Evolutionary conservation across 1,284 basidiomycete species (phyloP), one percentile per base, ranked within the genome.

Genomic region (Pulchroboletus neoregius): DNA sequence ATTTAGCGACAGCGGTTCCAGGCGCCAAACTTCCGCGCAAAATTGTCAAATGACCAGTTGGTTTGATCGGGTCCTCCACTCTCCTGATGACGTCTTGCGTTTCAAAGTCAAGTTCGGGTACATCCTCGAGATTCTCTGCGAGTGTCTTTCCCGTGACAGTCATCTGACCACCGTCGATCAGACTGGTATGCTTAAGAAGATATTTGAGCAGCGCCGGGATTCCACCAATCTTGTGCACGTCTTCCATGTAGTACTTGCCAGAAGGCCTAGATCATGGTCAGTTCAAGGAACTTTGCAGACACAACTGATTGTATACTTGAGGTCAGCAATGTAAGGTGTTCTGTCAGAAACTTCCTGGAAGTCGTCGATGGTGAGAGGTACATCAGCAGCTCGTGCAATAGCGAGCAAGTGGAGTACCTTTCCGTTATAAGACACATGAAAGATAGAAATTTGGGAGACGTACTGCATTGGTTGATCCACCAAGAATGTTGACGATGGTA

Each of bases 241-340:
- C 94, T 71, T 97, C 92, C 94, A 98, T 97, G 60, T 91, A 87
- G 69, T 94, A 97, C 72, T 87, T 87, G 22, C 94, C 94, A 23
- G 89, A 92, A 6, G 94, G 94, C 67, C 85, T 87, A 2, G 34
- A 22, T n/a, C 32, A 15, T 28, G 24, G 39, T 50, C 11, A 55
- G 41, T 26, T 39, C 10, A 30, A 34, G 12, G 23, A 37, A n/a
- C 10, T 11, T 39, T 22, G 22, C 12, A 27, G 12, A 13, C 4
- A 20, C 10, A 35, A 43, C 37, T 50, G 33, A 46, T 32, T 58
- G 11, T 67, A 46, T 61, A 84, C 82, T 92, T 94, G 55, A 98
- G 76, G 64, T 99, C 91, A 26, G 91, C 92, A 12, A 98, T 78
- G 72, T 89, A 94, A n/a, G 95, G 95, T 0, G 92, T 91, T 58